Conservation (phyloP, 257 asterid species). For the Gardenia jasminoides region DNA sequence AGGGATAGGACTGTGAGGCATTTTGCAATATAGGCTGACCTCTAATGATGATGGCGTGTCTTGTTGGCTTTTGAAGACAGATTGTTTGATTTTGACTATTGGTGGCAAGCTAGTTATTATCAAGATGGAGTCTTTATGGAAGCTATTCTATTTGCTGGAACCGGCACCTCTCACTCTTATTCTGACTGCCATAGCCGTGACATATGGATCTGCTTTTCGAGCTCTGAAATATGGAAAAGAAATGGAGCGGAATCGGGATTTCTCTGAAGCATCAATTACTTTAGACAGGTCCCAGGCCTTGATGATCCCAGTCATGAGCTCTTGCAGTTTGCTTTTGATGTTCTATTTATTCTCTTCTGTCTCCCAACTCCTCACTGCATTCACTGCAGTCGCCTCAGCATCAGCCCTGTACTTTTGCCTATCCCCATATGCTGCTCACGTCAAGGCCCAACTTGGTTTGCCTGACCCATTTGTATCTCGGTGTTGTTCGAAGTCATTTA, state of each 20-base stretch:
- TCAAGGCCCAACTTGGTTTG: conserved; percentile 64
- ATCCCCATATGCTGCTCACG: conserved; percentile 56
- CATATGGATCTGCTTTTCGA: conserved; percentile 84
- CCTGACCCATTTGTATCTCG: conserved; percentile 78
- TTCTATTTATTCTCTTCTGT: conserved; percentile 91
- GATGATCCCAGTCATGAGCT: conserved; percentile 95
- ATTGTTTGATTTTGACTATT: neutral
- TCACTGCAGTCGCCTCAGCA: conserved; percentile 86
- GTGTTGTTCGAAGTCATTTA: conserved; percentile 79
- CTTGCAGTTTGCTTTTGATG: conserved; percentile 93
- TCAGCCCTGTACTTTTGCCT: conserved; percentile 84
- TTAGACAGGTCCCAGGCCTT: conserved; percentile 90
- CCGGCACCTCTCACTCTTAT: conserved; percentile 77
- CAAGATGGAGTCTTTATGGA: conserved; percentile 74
- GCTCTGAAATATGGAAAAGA: conserved; percentile 83
- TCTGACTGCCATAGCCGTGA: conserved; percentile 72
- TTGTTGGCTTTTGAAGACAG: neutral
- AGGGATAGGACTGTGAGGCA: neutral
- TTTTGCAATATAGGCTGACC: conserved; percentile 7
- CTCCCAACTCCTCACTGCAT: conserved; percentile 86
- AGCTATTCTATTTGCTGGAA: conserved; percentile 71
- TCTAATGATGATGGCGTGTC: neutral
- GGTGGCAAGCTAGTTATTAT: conserved; percentile 3
- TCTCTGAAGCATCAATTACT: conserved; percentile 84
- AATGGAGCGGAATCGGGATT: conserved; percentile 88